phyloP scores from a whole-genome alignment of 495 filamentous ascomycete genomes.

The Entonaema liquescens region DNA sequence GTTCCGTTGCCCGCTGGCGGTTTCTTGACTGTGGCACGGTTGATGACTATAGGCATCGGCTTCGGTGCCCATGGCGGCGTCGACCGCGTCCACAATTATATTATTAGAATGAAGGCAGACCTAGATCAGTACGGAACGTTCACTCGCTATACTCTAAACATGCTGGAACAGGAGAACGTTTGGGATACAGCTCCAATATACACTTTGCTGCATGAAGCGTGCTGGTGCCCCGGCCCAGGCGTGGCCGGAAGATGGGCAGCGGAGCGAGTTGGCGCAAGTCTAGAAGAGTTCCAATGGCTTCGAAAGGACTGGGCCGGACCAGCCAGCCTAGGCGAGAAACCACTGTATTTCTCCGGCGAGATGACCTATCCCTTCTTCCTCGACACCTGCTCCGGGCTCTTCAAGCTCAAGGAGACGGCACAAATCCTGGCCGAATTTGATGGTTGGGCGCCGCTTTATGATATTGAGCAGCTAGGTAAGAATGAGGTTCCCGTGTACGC shows the following conservation, averaged over 20 bases:
- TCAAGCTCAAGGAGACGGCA: constrained; percentile 68
- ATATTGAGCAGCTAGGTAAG: constrained; percentile 71
- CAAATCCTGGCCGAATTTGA: constrained; percentile 70
- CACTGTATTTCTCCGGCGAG: constrained; percentile 87
- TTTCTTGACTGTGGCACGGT: constrained; percentile 69
- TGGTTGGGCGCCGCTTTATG: constrained; percentile 81
- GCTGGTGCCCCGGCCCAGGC: constrained; percentile 71
- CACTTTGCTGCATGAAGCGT: constrained; percentile 82
- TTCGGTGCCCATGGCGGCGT: constrained; percentile 82
- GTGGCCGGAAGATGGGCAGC: constrained; percentile 61
- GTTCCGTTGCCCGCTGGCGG: constrained; percentile 72
- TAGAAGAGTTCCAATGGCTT: constrained; percentile 56
- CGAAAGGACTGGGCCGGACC: constrained; percentile 37
- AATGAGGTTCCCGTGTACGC: constrained; percentile 92
- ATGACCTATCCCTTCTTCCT: constrained; percentile 91
- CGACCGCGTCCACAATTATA: constrained; percentile 72
- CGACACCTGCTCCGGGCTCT: constrained; percentile 75
- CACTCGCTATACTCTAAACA: constrained; percentile 71
- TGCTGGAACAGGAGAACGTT: constrained; percentile 68
- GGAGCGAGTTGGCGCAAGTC: constrained; percentile 49
- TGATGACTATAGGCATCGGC: constrained; percentile 76
- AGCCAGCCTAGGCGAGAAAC: constrained; percentile 53
- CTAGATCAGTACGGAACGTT: constrained; percentile 75
- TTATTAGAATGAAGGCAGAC: constrained; percentile 73
- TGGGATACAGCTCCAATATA: constrained; percentile 85